These are phyloP conservation scores for Sphagnum magellanicum DNA, from an alignment of 228 moss, liverwort and hornwort genomes.

Conservation along the genomic window DNA sequence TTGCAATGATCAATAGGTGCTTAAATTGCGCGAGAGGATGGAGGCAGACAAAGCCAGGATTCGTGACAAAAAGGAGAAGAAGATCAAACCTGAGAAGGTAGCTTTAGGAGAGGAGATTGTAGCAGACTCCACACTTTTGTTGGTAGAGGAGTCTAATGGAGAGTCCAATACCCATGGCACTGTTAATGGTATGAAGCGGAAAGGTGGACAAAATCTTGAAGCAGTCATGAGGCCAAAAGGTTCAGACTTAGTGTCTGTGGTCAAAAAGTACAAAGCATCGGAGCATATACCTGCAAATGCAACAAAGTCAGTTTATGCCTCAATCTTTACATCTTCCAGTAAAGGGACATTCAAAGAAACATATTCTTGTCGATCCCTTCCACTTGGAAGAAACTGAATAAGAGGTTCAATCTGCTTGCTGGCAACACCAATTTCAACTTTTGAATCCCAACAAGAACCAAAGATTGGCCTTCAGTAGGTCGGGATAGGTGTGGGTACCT, in stretches of 20 bases:
- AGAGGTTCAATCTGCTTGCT: too few relatives aligned
- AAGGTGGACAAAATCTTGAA: conserved; percentile 30
- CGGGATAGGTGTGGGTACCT: too few relatives aligned
- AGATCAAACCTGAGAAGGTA: conserved; percentile 48
- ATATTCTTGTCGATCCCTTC: conserved; percentile 94
- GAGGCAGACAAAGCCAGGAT: conserved; percentile 58
- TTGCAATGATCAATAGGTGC: conserved; percentile 15
- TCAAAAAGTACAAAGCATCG: conserved; percentile 76
- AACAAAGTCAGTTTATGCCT: conserved; percentile 74
- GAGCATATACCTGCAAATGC: conserved; percentile 80
- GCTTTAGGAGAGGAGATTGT: conserved; percentile 23
- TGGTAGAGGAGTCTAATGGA: conserved; percentile 18
- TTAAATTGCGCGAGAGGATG: conserved; percentile 64
- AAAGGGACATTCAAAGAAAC: conserved; percentile 83
- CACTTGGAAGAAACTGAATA: conserved; percentile 81
- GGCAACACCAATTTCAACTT: too few relatives aligned
- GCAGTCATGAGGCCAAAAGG: conserved; percentile 63
- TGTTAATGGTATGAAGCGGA: conserved; percentile 49
- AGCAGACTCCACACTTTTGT: conserved; percentile 7
- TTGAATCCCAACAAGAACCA: too few relatives aligned
- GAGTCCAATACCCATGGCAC: background rate
- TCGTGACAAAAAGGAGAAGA: conserved; percentile 71
- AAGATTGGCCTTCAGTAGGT: too few relatives aligned
- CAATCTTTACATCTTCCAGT: conserved; percentile 94
- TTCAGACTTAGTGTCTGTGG: conserved; percentile 69